Evolutionary conservation across 1,284 basidiomycete genomes (phyloP).

Genomic region (Caloboletus firmus): DNA sequence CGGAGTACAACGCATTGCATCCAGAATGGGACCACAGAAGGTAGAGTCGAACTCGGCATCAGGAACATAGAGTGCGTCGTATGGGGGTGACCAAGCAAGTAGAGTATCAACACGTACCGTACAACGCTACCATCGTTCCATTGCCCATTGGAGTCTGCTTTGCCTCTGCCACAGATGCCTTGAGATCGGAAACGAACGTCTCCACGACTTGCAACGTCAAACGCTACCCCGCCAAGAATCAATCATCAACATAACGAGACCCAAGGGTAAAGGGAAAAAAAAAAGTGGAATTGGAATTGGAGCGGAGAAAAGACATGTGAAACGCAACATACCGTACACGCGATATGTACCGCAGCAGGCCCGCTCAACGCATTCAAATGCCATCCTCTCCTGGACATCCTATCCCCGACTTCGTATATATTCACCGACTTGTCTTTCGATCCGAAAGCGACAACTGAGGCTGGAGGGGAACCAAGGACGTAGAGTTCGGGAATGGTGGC

Average conservation of each 20-base stretch:
- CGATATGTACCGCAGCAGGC: conserved; percentile 89
- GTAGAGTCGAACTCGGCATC: background rate
- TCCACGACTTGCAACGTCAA: conserved; percentile 79
- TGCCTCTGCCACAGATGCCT: conserved; percentile 68
- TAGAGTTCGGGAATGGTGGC: conserved; percentile 77
- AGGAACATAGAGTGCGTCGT: background rate
- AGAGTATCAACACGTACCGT: conserved; percentile 58
- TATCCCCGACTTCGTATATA: conserved; percentile 87
- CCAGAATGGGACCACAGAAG: background rate
- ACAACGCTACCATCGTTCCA: conserved; percentile 85
- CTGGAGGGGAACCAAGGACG: conserved; percentile 86
- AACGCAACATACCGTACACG: conserved; percentile 74
- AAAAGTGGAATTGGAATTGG: too few species aligned
- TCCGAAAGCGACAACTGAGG: conserved; percentile 89
- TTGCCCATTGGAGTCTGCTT: conserved; percentile 55
- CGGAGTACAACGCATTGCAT: background rate
- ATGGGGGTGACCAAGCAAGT: background rate
- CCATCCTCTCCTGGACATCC: conserved; percentile 85
- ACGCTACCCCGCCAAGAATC: conserved; percentile 43
- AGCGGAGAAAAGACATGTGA: background rate
- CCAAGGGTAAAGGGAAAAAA: too few species aligned
- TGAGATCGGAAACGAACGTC: conserved; percentile 79
- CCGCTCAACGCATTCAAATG: conserved; percentile 84
- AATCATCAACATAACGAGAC: background rate
- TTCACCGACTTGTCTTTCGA: conserved; percentile 61